phyloP scores from a whole-genome alignment of 2,329 filamentous ascomycete species.

The Aspergillus ustus region DNA sequence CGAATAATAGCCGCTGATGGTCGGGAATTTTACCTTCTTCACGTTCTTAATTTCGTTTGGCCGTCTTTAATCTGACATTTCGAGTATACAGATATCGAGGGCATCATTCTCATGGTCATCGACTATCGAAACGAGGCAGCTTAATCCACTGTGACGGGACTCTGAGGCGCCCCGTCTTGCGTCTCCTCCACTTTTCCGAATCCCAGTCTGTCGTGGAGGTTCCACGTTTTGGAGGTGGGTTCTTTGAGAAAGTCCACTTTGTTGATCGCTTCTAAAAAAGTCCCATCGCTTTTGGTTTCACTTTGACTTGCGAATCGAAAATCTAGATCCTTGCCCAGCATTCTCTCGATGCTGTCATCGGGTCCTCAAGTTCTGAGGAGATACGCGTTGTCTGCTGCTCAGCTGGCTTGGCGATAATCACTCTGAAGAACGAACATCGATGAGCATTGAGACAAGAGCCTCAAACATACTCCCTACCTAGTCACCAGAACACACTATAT shows the following conservation, averaged over 20 bases:
- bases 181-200: neutral
- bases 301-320: neutral
- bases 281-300: neutral
- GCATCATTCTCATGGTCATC: neutral
- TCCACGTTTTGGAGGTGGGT: slow-evolving; percentile 6
- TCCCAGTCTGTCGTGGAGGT: neutral
- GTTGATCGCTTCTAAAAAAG: neutral
- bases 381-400: neutral
- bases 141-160: slow-evolving; percentile 1
- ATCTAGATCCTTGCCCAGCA: neutral
- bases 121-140: neutral
- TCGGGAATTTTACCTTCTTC: slow-evolving; percentile 6
- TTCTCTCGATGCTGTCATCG: neutral
- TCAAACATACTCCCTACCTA: neutral
- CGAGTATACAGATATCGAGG: neutral
- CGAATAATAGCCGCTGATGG: slow-evolving; percentile 1
- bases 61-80: neutral
- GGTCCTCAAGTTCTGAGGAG: neutral
- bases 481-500: neutral
- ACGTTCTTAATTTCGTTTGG: neutral
- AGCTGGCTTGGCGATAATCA: neutral
- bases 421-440: neutral
- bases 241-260: neutral
- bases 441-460: slow-evolving; percentile 5
- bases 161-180: neutral